Base-by-base conservation (phyloP, 352 stramenopile species). In the Globisporangium nagaii region DNA sequence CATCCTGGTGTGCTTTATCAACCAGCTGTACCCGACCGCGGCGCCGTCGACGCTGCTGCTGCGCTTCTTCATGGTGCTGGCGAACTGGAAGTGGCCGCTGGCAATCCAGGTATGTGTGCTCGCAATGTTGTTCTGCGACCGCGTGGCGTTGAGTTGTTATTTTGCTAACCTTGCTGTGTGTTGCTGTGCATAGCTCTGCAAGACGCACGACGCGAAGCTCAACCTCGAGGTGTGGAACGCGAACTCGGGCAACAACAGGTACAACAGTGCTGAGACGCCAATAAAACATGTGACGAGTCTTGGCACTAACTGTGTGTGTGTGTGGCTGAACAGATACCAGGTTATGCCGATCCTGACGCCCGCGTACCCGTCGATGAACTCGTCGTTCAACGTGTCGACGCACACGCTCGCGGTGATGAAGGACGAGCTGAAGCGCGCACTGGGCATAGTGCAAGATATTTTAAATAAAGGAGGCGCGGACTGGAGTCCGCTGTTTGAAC, bases 321-420 rank as follows among this genome's bases (percentile, higher is more conserved):
- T 52, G 40, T 53, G 4, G 19, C 48, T 57, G 4, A 35, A 32
- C 56, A 84, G 82, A 52, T 94, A 87, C 53, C 95, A 99, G 69
- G 74, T 98, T 17, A 99, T 99, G 96, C 97, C 97, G 24, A 99
- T 99, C 51, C 74, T 99, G 56, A 99, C 97, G 22, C 97, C 97
- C 4, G 95, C 94, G 47, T 99, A 99, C 73, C 97, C 97, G 40
- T 97, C 86, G 25, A 99, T 99, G 97, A 99, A 99, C 74, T 99
- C 96, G 24, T 98, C 96, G 17, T 98, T 98, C 73, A 99, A 98
- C 66, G 96, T 99, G 42, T 97, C 89, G 51, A 76, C 83, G 32
- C 90, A 97, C 57, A 97, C 96, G 60, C 70, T 98, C n/a, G 71
- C 90, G 24, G 82, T 97, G 25, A 97, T 99, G 69, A 93, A 96